These are phyloP conservation scores for Pinus albicaulis DNA, from an alignment of 75 land plant genomes.

Conservation along the genomic window DNA sequence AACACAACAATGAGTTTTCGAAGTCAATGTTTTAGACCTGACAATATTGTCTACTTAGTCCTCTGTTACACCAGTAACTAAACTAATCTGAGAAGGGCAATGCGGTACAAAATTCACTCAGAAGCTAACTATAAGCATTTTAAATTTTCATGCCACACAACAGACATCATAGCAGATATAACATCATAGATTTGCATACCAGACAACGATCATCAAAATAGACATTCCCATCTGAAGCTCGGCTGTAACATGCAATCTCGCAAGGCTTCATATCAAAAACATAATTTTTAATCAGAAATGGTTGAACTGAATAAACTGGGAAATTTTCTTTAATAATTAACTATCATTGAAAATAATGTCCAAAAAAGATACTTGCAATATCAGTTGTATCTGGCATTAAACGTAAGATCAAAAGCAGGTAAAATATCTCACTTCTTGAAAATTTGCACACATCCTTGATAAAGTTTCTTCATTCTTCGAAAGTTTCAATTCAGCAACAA, in stretches of 20 bases:
- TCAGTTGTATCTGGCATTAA: background rate
- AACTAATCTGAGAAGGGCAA: slow-evolving; percentile 1
- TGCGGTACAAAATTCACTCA: background rate
- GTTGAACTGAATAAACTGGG: background rate
- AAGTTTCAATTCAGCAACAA: slow-evolving; percentile 86
- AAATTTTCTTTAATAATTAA: too few relatives aligned
- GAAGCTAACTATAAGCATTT: background rate
- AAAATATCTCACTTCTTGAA: slow-evolving; percentile 62
- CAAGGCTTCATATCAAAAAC: slow-evolving; percentile 48
- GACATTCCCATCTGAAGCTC: slow-evolving; percentile 70
- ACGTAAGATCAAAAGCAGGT: background rate
- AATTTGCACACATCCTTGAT: slow-evolving; percentile 53
- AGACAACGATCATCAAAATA: slow-evolving; percentile 75
- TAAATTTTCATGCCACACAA: too few relatives aligned
- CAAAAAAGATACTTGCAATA: background rate
- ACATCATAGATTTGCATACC: slow-evolving; percentile 31
- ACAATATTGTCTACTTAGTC: too few relatives aligned
- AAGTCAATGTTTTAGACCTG: too few relatives aligned
- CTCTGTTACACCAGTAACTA: too few relatives aligned
- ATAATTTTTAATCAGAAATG: slow-evolving; percentile 2
- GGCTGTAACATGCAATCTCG: slow-evolving; percentile 85
- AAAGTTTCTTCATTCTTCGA: slow-evolving; percentile 75
- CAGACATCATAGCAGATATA: too few relatives aligned
- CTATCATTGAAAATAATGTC: background rate
- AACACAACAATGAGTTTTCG: background rate